phyloP scores from a whole-genome alignment of 2,329 filamentous ascomycete genomes.

The Fusarium avenaceum region DNA sequence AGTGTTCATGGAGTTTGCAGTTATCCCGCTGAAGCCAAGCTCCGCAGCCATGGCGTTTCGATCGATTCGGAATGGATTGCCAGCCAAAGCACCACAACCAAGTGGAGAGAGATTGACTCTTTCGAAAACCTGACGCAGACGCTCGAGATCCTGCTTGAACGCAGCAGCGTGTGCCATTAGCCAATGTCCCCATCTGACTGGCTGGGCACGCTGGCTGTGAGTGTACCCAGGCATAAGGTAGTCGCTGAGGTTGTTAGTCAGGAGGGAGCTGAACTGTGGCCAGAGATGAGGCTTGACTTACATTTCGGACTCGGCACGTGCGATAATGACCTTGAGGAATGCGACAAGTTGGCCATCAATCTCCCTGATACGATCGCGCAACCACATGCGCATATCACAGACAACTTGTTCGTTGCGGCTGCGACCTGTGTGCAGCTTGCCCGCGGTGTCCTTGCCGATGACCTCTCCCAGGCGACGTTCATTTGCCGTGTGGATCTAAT shows the following conservation, averaged over 20 bases:
- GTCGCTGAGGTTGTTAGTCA: conserved; percentile 11
- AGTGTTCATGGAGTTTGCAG: conserved; percentile 78
- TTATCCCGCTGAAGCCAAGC: conserved; percentile 77
- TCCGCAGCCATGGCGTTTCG: conserved; percentile 63
- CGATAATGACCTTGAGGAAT: conserved; percentile 74
- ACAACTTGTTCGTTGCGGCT: conserved; percentile 92
- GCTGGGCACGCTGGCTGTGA: conserved; percentile 47
- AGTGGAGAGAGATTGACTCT: conserved; percentile 48
- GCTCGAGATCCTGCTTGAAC: conserved; percentile 47
- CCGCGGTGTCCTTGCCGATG: conserved; percentile 85
- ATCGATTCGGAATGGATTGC: conserved; percentile 51
- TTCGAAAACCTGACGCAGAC: conserved; percentile 43
- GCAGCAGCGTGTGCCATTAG: conserved; percentile 44
- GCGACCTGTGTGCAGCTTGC: conserved; percentile 90
- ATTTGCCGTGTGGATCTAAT: conserved; percentile 73
- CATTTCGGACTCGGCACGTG: conserved; percentile 69
- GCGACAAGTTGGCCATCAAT: conserved; percentile 78
- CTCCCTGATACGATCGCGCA: conserved; percentile 78
- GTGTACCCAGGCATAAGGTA: conserved; percentile 51
- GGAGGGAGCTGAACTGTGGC: no score
- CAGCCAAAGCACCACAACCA: conserved; percentile 46
- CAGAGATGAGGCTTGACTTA: no score
- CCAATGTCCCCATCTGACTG: conserved; percentile 45
- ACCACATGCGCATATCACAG: conserved; percentile 91
- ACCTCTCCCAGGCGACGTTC: conserved; percentile 83